phyloP scores from a whole-genome alignment of 2,329 filamentous ascomycete species.

The Talaromyces sp. region DNA sequence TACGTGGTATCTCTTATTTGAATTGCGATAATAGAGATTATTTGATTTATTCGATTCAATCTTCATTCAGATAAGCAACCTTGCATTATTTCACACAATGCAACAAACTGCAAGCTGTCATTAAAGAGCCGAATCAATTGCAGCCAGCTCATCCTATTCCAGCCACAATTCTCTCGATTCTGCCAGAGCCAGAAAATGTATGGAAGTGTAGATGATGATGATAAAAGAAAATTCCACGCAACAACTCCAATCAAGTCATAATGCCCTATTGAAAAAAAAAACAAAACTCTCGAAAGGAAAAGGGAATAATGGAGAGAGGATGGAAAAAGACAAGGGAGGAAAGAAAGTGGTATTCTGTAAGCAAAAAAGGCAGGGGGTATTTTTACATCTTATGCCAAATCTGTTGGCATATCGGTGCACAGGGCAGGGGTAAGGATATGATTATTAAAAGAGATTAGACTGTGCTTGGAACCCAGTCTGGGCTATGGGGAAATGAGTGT shows the following conservation, averaged over 20 bases:
- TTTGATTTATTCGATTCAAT: background rate
- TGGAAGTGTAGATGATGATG: background rate
- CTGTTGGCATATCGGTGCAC: constrained; percentile 8
- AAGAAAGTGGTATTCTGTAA: constrained; percentile 5
- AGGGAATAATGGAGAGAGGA: background rate
- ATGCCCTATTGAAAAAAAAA: constrained; percentile 10
- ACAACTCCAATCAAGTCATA: constrained; percentile 16
- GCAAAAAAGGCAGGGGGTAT: constrained; percentile 19
- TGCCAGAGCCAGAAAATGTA: constrained; percentile 10
- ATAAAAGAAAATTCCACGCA: constrained; percentile 1
- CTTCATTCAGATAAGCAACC: background rate
- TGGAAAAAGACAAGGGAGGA: constrained; percentile 8
- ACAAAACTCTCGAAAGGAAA: background rate
- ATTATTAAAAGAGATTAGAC: constrained; percentile 18
- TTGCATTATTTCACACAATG: background rate
- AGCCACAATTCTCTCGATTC: background rate
- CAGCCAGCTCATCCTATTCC: background rate
- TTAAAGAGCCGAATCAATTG: background rate
- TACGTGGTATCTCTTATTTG: background rate
- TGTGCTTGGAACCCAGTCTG: constrained; percentile 10
- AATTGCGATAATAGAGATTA: background rate
- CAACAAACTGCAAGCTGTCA: background rate
- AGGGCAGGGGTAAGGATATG: background rate
- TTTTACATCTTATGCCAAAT: constrained; percentile 21
- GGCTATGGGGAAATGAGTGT: constrained; percentile 9